Conservation (phyloP, 495 filamentous ascomycete species). For the Hyaloscypha variabilis region DNA sequence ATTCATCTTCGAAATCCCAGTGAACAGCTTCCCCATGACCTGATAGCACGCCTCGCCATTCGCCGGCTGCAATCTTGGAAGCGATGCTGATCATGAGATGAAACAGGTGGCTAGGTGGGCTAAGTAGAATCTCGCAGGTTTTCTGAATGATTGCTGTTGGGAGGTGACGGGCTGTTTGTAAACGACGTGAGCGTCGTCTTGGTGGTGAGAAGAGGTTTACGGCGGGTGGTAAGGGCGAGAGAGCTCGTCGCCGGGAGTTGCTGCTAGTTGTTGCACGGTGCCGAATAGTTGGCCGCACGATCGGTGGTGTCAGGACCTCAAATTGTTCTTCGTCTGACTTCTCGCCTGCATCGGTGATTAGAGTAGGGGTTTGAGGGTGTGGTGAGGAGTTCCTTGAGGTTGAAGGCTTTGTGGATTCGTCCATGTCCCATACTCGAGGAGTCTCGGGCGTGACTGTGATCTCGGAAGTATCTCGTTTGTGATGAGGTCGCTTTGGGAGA, state of each 20-base stretch:
- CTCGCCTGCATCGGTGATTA: constrained; percentile 34
- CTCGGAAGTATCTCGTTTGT: constrained; percentile 43
- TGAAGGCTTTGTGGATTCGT: constrained; percentile 33
- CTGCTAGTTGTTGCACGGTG: constrained; percentile 52
- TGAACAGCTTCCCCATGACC: constrained; percentile 49
- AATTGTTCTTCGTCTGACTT: constrained; percentile 37
- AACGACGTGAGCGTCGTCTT: constrained; percentile 33
- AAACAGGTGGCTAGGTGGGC: constrained; percentile 75
- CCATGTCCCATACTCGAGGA: constrained; percentile 36
- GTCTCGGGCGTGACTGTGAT: constrained; percentile 44
- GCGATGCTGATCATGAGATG: constrained; percentile 79
- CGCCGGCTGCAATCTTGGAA: constrained; percentile 68
- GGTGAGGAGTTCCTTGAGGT: constrained; percentile 42
- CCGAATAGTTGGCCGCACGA: constrained; percentile 38
- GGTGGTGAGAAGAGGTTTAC: constrained; percentile 65
- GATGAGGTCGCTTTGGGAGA: constrained; percentile 27
- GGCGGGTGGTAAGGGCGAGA: constrained; percentile 72
- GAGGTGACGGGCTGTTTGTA: constrained; percentile 53
- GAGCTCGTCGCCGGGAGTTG: constrained; percentile 57
- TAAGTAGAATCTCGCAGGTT: constrained; percentile 72
- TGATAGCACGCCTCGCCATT: constrained; percentile 54
- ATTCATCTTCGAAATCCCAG: constrained; percentile 35
- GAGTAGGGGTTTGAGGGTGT: constrained; percentile 55
- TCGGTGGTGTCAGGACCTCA: constrained; percentile 49
- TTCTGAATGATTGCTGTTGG: constrained; percentile 71